Conservation (phyloP, 2,329 filamentous ascomycete genomes). For the Daldinia sp. region DNA sequence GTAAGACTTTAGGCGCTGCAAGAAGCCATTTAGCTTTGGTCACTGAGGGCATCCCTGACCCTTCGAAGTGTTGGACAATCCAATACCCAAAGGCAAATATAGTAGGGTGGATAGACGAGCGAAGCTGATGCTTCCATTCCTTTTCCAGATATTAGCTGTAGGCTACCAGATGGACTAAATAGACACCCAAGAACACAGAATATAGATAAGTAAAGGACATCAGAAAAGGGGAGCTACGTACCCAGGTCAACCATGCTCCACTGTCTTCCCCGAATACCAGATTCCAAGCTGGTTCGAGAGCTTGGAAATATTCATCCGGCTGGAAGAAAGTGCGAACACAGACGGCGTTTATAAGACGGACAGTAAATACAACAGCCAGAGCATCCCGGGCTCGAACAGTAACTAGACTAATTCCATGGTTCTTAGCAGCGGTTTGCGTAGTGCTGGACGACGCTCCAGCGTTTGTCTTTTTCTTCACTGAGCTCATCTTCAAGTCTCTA, state of each 20-base stretch:
- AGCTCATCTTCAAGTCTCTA: slow-evolving; percentile 32
- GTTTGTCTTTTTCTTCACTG: slow-evolving; percentile 43
- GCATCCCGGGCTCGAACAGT: slow-evolving; percentile 53
- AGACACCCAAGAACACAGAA: background rate
- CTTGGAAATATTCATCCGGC: slow-evolving; percentile 97
- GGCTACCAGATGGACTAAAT: background rate
- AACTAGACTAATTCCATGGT: slow-evolving; percentile 47
- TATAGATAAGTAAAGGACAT: background rate
- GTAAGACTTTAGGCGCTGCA: slow-evolving; percentile 78
- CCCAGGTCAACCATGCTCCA: slow-evolving; percentile 96
- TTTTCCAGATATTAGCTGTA: slow-evolving; percentile 55
- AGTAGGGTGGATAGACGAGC: slow-evolving; percentile 91
- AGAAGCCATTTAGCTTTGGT: slow-evolving; percentile 76
- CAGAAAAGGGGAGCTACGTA: slow-evolving; percentile 58
- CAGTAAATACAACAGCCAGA: slow-evolving; percentile 64
- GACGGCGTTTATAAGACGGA: slow-evolving; percentile 85
- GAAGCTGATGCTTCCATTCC: slow-evolving; percentile 93
- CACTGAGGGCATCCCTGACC: slow-evolving; percentile 57
- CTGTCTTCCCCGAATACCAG: slow-evolving; percentile 81
- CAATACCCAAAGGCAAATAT: slow-evolving; percentile 84
- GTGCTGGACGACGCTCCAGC: slow-evolving; percentile 26
- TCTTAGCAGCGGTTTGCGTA: slow-evolving; percentile 32
- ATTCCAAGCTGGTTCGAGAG: slow-evolving; percentile 93
- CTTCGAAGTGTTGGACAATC: slow-evolving; percentile 67
- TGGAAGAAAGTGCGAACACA: slow-evolving; percentile 92